Conservation (phyloP, 1,139 yeast genomes). For the Protomyces lactucae-debilis region DNA sequence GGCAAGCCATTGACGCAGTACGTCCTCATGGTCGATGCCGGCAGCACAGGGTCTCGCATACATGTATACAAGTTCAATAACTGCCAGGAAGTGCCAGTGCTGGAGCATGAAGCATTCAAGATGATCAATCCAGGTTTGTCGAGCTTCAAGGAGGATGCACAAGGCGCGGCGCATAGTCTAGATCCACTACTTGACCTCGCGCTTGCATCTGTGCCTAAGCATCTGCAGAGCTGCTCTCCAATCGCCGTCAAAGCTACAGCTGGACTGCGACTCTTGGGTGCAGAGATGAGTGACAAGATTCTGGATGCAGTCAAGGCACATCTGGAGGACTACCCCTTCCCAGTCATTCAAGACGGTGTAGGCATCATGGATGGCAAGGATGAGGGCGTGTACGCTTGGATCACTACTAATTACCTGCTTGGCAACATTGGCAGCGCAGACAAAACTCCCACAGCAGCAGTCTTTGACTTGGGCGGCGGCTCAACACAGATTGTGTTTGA, state of each 20-base stretch:
- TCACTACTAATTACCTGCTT: constrained; percentile 83
- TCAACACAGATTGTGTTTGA: constrained; percentile 97
- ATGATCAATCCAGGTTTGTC: constrained; percentile 93
- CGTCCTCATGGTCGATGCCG: constrained; percentile 94
- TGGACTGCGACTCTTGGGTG: constrained; percentile 83
- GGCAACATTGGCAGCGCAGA: constrained; percentile 82
- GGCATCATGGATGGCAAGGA: constrained; percentile 93
- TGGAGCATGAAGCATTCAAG: constrained; percentile 68
- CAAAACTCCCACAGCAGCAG: constrained; percentile 73
- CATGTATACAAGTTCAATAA: constrained; percentile 89
- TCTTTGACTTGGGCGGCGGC: constrained; percentile 97
- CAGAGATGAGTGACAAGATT: constrained; percentile 62
- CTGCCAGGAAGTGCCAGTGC: constrained; percentile 73
- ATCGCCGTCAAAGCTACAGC: constrained; percentile 98
- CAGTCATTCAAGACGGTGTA: constrained; percentile 83
- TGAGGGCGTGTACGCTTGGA: constrained; percentile 99
- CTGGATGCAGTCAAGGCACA: constrained; percentile 70
- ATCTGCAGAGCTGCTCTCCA: constrained; percentile 74
- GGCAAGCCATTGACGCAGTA: constrained; percentile 42
- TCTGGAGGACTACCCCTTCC: constrained; percentile 77
- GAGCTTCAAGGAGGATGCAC: constrained; percentile 57
- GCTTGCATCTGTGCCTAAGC: constrained; percentile 65
- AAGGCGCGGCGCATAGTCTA: constrained; percentile 80
- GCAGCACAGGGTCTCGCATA: constrained; percentile 93
- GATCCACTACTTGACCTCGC: constrained; percentile 77